These are phyloP conservation scores for Talaromyces albobiverticillius DNA, from an alignment of 2,329 filamentous ascomycete genomes.

Conservation along the genomic window DNA sequence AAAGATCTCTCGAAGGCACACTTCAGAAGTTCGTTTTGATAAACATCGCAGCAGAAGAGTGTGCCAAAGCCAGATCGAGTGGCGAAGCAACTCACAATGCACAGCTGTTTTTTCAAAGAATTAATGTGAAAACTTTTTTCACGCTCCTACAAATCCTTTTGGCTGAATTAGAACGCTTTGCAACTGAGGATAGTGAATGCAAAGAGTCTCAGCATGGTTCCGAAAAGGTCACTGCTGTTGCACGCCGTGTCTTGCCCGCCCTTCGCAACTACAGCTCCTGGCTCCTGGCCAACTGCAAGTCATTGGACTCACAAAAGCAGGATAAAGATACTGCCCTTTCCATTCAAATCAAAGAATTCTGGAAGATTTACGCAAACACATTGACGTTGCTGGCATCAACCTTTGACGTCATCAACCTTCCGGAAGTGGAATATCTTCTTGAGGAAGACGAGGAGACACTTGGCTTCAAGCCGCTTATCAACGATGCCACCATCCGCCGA, in stretches of 20 bases:
- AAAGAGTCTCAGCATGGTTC: constrained; percentile 35
- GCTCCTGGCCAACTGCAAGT: constrained; percentile 56
- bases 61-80: constrained; percentile 61
- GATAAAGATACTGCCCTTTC: constrained; percentile 53
- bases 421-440: constrained; percentile 60
- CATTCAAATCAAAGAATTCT: constrained; percentile 59
- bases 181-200: constrained; percentile 45
- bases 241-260: constrained; percentile 61
- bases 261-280: constrained; percentile 68
- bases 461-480: constrained; percentile 61
- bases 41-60: constrained; percentile 79
- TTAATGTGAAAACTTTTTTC: constrained; percentile 76
- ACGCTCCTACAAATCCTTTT: constrained; percentile 68
- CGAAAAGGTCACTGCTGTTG: constrained; percentile 56
- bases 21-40: constrained; percentile 78
- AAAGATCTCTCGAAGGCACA: constrained; percentile 60
- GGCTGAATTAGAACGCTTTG: constrained; percentile 64
- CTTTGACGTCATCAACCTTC: constrained; percentile 58
- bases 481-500: constrained; percentile 48
- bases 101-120: constrained; percentile 63
- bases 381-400: constrained; percentile 58
- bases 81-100: constrained; percentile 52
- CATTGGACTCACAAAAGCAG: constrained; percentile 52
- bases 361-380: constrained; percentile 63
- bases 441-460: constrained; percentile 67